Evolutionary conservation across 495 filamentous ascomycete genomes (phyloP).

Genomic region (Xylaria castorea): DNA sequence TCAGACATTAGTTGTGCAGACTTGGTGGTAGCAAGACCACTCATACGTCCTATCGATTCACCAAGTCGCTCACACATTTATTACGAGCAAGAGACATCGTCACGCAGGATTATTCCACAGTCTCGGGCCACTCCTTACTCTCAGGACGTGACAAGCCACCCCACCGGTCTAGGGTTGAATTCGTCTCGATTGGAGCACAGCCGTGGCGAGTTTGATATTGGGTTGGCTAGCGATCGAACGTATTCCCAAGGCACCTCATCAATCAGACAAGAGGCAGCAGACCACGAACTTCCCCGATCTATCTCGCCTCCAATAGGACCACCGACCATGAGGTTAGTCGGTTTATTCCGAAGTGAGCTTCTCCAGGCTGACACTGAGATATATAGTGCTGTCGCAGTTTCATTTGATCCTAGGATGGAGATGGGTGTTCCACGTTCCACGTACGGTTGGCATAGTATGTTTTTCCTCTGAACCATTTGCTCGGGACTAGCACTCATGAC

Average conservation of each 20-base stretch:
- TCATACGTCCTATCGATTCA: constrained; percentile 45
- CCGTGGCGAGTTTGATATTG: constrained; percentile 37
- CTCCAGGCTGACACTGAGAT: constrained; percentile 22
- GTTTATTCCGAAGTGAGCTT: background rate
- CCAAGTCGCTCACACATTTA: constrained; percentile 41
- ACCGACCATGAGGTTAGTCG: constrained; percentile 51
- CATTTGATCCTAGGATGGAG: constrained; percentile 52
- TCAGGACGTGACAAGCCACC: constrained; percentile 33
- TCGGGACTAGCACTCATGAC: constrained; percentile 7
- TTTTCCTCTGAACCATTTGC: background rate
- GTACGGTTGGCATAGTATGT: constrained; percentile 45
- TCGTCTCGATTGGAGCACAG: constrained; percentile 33
- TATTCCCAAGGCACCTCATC: constrained; percentile 31
- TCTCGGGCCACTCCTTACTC: constrained; percentile 38
- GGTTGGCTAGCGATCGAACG: constrained; percentile 41
- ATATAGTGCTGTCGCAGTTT: constrained; percentile 52
- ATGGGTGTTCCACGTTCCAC: constrained; percentile 53
- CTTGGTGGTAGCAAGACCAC: constrained; percentile 43
- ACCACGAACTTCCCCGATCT: constrained; percentile 44
- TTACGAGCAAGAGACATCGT: constrained; percentile 41
- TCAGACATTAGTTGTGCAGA: constrained; percentile 47
- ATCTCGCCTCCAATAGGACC: constrained; percentile 36
- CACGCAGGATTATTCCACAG: constrained; percentile 33
- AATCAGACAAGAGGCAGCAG: constrained; percentile 34
- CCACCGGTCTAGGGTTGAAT: constrained; percentile 23